Base-by-base conservation (phyloP, 139 green algal species). In the Chlamydomonas urium region DNA sequence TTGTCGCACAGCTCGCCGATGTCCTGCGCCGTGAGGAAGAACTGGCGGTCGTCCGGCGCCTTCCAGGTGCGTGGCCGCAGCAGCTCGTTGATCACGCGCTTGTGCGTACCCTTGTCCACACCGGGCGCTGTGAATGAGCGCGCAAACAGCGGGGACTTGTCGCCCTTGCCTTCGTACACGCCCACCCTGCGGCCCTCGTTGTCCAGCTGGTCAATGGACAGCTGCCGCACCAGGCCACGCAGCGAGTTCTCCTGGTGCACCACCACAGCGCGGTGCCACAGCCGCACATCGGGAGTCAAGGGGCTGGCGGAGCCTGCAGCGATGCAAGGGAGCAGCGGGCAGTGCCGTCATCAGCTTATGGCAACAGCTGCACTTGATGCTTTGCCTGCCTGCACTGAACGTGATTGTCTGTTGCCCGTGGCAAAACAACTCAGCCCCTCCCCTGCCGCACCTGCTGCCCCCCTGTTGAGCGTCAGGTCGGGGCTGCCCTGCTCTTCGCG, bases 191-290 rank as follows among this genome's bases (percentile, higher is more conserved):
- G 81, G 2, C 87, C 87, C 81, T 99, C 95, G 60, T 99, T 97
- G 80, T 99, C 92, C 78, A 99, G 96, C 87, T 97, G 92, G 75
- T 99, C 95, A 26, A 99, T 98, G 1, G 83, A 94, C 47, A 99
- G 86, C 87, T 99, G 79, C 47, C 79, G 69, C 35, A 86, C 77
- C 28, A 82, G 65, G 35, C 80, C 80, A 0, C 80, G 66, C 65
- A 83, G 60, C 59, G 50, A 75, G 76, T 86, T 83, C 38, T 81
- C 80, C 69, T 90, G 87, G 14, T 90, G 85, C 33, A 98, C 93
- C 47, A 99, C 94, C 33, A 97, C 92, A 1, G 90, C 93, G 26
- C 93, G 82, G 77, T 98, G 91, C 76, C 95, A 94, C 65, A 98
- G 81, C 53, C 90, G 77, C 56, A 98, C 92, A 48, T 96, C 90